A percentile compares a stretch with the other conserved stretches of the same genome.
These are phyloP conservation scores for Camelina hispida DNA, from an alignment of 345 rosid species.

Conservation along the genomic window DNA sequence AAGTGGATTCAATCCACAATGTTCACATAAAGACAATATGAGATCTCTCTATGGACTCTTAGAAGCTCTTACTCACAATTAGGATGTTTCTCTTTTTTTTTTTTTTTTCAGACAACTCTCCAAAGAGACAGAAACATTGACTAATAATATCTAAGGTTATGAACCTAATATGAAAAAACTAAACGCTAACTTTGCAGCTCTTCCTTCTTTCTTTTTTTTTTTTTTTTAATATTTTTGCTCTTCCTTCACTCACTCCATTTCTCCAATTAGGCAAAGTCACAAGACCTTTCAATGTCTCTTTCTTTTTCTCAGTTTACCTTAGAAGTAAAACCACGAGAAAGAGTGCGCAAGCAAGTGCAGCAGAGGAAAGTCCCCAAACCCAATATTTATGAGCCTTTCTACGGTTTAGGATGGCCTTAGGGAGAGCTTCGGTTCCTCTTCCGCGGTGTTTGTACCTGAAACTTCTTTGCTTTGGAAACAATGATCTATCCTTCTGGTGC, in stretches of 20 bases:
- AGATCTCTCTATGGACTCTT: conserved; percentile 28
- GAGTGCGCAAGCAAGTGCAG: conserved; percentile 51
- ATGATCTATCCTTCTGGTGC: conserved; percentile 41
- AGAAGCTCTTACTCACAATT: conserved; percentile 22
- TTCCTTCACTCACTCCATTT: conserved; percentile 23
- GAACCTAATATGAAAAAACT: conserved; percentile 16
- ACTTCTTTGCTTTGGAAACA: conserved; percentile 52
- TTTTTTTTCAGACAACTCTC: conserved; percentile 30
- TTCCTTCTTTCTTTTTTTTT: too few relatives aligned
- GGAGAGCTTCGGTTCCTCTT: conserved; percentile 63
- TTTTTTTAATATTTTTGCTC: too few relatives aligned
- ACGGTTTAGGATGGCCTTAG: conserved; percentile 71
- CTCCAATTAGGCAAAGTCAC: conserved; percentile 30
- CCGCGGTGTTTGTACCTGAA: conserved; percentile 56
- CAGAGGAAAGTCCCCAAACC: conserved; percentile 70
- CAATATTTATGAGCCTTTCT: conserved; percentile 69
- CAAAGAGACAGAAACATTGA: conserved; percentile 24
- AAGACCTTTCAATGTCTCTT: conserved; percentile 7
- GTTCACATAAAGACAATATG: conserved; percentile 21
- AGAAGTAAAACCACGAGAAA: conserved; percentile 51
- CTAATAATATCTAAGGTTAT: conserved; percentile 31
- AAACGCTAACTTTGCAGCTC: conserved; percentile 22
- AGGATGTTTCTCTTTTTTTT: conserved; percentile 16
- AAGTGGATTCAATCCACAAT: conserved; percentile 30
- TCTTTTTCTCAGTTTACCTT: conserved; percentile 19